Evolutionary conservation across 306 rosid genomes (phyloP).

Genomic region (Biancaea sappan): DNA sequence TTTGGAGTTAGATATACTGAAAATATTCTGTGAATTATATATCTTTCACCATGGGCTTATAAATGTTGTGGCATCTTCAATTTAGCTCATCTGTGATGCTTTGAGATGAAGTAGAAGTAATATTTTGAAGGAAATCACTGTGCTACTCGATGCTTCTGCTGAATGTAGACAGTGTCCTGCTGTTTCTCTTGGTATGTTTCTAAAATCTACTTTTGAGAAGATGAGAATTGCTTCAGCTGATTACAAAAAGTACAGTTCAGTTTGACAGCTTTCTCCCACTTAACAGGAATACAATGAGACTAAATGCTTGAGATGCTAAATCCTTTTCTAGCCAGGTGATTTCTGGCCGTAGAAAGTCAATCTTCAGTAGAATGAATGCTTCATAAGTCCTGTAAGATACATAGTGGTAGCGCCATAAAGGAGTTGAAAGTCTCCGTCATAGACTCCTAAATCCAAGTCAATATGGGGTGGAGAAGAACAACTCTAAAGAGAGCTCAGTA

Average conservation of each 20-base stretch:
- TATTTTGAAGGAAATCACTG: neutral
- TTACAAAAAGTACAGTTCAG: neutral
- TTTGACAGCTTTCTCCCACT: neutral
- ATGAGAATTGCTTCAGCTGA: conserved; percentile 10
- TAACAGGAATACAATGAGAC: neutral
- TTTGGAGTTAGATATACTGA: neutral
- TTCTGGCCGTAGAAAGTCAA: too few relatives aligned
- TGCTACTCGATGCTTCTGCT: neutral
- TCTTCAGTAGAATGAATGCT: too few relatives aligned
- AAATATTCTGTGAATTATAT: neutral
- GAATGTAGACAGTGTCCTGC: neutral
- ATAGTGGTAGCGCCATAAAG: too few relatives aligned
- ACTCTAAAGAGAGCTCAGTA: too few relatives aligned
- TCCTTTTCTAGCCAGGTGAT: too few relatives aligned
- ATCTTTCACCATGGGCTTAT: neutral
- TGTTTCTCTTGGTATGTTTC: conserved; percentile 21
- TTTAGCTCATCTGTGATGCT: conserved; percentile 28
- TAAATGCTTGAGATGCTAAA: too few relatives aligned
- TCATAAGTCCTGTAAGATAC: too few relatives aligned
- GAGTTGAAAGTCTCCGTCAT: too few relatives aligned
- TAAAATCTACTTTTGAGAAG: neutral
- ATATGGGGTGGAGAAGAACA: too few relatives aligned
- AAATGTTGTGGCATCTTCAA: neutral
- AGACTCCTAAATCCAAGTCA: too few relatives aligned
- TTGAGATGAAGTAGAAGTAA: neutral